phyloP scores from a whole-genome alignment of 2,329 filamentous ascomycete species.

The Setomelanomma holmii region DNA sequence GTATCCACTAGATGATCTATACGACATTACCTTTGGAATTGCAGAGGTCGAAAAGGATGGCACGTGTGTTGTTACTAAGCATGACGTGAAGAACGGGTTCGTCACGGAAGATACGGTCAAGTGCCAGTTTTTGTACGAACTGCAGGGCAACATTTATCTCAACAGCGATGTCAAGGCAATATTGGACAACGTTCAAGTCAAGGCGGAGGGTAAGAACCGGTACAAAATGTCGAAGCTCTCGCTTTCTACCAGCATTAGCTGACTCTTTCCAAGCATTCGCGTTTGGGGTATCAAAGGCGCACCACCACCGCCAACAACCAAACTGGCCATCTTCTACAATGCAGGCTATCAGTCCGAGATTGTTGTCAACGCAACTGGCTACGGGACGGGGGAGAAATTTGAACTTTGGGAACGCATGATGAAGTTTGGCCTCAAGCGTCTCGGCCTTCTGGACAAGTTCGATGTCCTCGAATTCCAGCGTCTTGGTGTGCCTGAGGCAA shows the following conservation, averaged over 20 bases:
- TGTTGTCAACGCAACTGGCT: constrained; percentile 46
- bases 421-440: constrained; percentile 51
- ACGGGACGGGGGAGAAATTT: constrained; percentile 58
- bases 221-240: constrained; percentile 6
- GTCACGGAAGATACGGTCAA: constrained; percentile 45
- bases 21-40: constrained; percentile 58
- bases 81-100: constrained; percentile 51
- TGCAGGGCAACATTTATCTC: constrained; percentile 55
- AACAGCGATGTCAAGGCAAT: constrained; percentile 56
- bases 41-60: constrained; percentile 58
- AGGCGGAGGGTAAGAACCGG: constrained; percentile 45
- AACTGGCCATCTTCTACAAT: constrained; percentile 49
- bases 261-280: constrained; percentile 28
- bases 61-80: constrained; percentile 58
- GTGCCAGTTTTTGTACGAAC: constrained; percentile 55
- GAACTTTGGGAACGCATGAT: constrained; percentile 59
- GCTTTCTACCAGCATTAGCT: background rate
- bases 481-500: constrained; percentile 35
- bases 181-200: constrained; percentile 43
- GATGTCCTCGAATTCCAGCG: constrained; percentile 63
- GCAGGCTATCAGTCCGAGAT: constrained; percentile 52
- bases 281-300: constrained; percentile 49
- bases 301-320: constrained; percentile 51
- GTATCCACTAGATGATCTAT: constrained; percentile 50
- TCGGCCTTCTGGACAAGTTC: constrained; percentile 49